Evolutionary conservation across 257 asterid species (phyloP).

Genomic region (Solanum arcanum): DNA sequence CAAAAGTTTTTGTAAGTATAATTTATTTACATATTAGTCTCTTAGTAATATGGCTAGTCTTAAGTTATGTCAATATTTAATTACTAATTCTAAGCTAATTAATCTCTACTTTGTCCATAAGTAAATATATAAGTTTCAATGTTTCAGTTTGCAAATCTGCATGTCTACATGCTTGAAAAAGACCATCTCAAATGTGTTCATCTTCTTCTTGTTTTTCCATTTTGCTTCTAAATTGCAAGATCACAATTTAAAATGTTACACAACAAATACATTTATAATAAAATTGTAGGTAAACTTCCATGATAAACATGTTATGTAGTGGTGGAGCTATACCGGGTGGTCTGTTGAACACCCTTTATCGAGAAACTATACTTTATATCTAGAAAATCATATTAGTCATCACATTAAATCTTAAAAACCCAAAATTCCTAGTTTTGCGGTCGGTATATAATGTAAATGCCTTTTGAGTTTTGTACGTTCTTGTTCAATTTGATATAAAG

Average conservation of each 20-base stretch:
- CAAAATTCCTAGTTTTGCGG: background rate
- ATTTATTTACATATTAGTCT: background rate
- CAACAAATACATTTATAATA: background rate
- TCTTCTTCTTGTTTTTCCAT: background rate
- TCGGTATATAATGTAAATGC: background rate
- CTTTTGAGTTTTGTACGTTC: background rate
- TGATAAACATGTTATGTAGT: background rate
- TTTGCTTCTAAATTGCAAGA: background rate
- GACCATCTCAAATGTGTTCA: background rate
- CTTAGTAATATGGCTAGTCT: background rate
- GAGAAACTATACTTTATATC: background rate
- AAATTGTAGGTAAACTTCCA: background rate
- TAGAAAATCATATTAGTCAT: background rate
- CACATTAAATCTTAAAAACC: background rate
- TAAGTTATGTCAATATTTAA: background rate
- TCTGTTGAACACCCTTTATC: background rate
- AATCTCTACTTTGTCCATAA: background rate
- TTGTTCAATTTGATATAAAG: background rate
- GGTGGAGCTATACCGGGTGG: background rate
- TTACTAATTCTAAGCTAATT: background rate
- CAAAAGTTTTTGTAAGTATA: background rate
- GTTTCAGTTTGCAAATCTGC: background rate
- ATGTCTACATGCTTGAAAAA: background rate
- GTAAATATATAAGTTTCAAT: background rate
- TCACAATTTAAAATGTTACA: background rate